These are phyloP conservation scores for Scheffersomyces lignosus DNA, from an alignment of 805 yeast species.

Conservation along the genomic window DNA sequence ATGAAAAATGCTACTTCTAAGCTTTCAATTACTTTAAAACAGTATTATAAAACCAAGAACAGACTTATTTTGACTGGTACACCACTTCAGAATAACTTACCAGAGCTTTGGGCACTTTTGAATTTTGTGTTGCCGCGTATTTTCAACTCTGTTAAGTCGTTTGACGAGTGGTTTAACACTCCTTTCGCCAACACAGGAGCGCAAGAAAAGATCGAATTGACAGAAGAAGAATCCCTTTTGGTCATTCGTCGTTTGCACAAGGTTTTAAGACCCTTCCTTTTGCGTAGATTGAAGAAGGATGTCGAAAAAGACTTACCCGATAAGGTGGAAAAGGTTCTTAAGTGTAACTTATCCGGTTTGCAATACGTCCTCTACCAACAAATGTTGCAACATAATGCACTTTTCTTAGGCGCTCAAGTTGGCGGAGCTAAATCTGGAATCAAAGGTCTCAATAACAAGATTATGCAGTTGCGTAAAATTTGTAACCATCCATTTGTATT, in stretches of 20 bases:
- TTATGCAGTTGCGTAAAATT: conserved; percentile 82
- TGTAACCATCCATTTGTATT: conserved; percentile 88
- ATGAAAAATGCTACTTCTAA: conserved; percentile 81
- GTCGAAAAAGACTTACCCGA: conserved; percentile 86
- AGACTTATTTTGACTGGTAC: conserved; percentile 86
- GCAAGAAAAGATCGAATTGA: conserved; percentile 75
- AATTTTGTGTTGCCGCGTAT: conserved; percentile 82
- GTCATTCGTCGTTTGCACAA: conserved; percentile 83
- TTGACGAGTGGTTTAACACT: conserved; percentile 88
- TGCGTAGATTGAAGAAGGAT: conserved; percentile 82
- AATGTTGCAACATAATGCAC: conserved; percentile 69
- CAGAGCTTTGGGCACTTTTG: conserved; percentile 82
- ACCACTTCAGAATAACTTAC: conserved; percentile 80
- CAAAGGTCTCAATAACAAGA: conserved; percentile 76
- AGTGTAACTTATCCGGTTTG: conserved; percentile 73
- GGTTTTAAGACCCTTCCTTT: conserved; percentile 79
- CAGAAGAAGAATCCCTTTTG: conserved; percentile 83
- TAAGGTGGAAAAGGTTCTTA: conserved; percentile 78
- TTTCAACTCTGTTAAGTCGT: conserved; percentile 81
- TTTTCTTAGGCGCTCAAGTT: conserved; percentile 63
- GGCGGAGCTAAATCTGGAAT: conserved; percentile 65
- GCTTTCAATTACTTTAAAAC: conserved; percentile 67
- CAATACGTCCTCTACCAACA: conserved; percentile 73
- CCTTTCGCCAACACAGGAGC: conserved; percentile 85
- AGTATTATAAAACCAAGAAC: conserved; percentile 71